These are phyloP conservation scores for Pseudonectria foliicola DNA, from an alignment of 2,329 filamentous ascomycete genomes.

Conservation along the genomic window DNA sequence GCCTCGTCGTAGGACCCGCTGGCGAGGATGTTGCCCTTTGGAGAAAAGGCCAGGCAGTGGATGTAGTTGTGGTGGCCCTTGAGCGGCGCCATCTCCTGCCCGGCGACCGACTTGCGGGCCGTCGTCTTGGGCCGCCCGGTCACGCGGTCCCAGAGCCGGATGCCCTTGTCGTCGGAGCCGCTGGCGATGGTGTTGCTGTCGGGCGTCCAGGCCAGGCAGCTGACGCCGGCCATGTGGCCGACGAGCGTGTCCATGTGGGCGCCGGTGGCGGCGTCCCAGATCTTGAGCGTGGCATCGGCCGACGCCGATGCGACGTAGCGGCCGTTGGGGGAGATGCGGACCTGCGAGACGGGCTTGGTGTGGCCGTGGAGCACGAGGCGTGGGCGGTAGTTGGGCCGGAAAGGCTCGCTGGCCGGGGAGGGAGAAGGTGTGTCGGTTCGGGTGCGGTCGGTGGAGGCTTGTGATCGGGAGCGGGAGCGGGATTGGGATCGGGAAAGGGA, in stretches of 20 bases:
- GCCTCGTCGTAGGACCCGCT: constrained; percentile 96
- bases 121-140: constrained; percentile 49
- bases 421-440: constrained; percentile 23
- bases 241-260: constrained; percentile 80
- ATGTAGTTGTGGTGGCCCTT: constrained; percentile 94
- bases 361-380: constrained; percentile 72
- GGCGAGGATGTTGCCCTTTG: constrained; percentile 94
- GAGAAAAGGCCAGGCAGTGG: constrained; percentile 90
- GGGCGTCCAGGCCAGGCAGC: constrained; percentile 88
- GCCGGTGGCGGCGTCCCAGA: constrained; percentile 79
- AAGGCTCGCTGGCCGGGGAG: constrained; percentile 41
- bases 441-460: constrained; percentile 25
- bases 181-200: constrained; percentile 83
- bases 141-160: constrained; percentile 79
- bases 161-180: constrained; percentile 92
- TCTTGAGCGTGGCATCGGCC: constrained; percentile 82
- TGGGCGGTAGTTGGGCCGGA: constrained; percentile 59
- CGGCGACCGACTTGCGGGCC: constrained; percentile 29
- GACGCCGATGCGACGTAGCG: constrained; percentile 84
- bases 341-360: constrained; percentile 69
- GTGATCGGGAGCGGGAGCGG: constrained; percentile 23
- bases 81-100: constrained; percentile 48
- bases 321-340: constrained; percentile 87
- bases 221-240: constrained; percentile 88
- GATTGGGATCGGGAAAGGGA: constrained; percentile 27